These are phyloP conservation scores for Hypoxylon cercidicola DNA, from an alignment of 495 filamentous ascomycete species.

Conservation along the genomic window DNA sequence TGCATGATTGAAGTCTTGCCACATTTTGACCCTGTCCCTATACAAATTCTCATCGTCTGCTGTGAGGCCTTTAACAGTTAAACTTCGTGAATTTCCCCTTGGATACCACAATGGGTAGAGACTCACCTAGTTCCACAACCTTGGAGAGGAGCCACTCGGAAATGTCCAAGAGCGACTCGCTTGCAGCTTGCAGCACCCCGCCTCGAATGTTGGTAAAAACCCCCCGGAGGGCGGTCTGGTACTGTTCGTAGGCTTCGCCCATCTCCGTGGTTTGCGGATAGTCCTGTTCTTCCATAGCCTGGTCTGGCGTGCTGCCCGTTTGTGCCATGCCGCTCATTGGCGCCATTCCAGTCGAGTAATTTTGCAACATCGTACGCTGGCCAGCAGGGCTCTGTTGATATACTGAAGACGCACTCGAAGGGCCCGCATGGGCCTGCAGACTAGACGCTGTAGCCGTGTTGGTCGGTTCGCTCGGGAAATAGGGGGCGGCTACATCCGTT, in stretches of 20 bases:
- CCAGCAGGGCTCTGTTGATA: constrained; percentile 58
- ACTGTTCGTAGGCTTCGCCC: constrained; percentile 77
- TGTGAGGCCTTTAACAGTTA: constrained; percentile 52
- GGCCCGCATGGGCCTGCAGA: constrained; percentile 51
- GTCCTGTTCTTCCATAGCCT: constrained; percentile 43
- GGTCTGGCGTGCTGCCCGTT: constrained; percentile 41
- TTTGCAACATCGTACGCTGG: constrained; percentile 56
- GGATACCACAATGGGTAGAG: constrained; percentile 21
- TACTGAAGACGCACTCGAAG: constrained; percentile 54
- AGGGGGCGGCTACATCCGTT: constrained; percentile 73
- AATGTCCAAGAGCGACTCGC: constrained; percentile 76
- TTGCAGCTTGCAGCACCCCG: constrained; percentile 78
- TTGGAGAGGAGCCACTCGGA: constrained; percentile 88
- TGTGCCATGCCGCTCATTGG: constrained; percentile 56
- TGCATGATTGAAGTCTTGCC: constrained; percentile 94
- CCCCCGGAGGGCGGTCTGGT: constrained; percentile 75
- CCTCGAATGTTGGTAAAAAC: constrained; percentile 80
- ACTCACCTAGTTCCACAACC: constrained; percentile 84
- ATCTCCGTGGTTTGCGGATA: constrained; percentile 46
- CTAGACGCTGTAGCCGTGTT: constrained; percentile 66
- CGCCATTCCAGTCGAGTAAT: constrained; percentile 55
- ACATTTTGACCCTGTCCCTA: constrained; percentile 78
- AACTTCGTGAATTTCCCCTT: constrained; percentile 23
- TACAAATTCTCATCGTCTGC: constrained; percentile 78
- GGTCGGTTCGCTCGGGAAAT: constrained; percentile 79